Evolutionary conservation across 2,329 filamentous ascomycete species (phyloP), one percentile per base, ranked within the genome.

Genomic region (Exophiala lecanii-corni): DNA sequence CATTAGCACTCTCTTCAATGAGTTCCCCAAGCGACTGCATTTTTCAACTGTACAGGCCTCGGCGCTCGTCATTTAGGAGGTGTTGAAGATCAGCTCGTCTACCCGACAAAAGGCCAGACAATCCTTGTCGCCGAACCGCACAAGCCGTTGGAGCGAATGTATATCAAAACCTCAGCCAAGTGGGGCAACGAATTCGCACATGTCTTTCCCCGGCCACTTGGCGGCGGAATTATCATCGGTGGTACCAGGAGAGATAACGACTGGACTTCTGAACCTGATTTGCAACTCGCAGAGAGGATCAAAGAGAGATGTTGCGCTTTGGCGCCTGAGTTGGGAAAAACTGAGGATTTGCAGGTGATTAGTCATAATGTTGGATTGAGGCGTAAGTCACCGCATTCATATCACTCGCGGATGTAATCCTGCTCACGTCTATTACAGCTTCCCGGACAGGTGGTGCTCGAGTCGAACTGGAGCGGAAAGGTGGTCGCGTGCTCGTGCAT

Each of bases 41-140:
- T 95, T 2, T 69, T 97, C 55, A 96, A 97, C 62, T 86, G 87
- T 55, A 89, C 88, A 0, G 91, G 89, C 0, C 70, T 97, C 5
- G 75, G 82, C 5, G 81, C 88, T 0, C 74, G 75, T 32, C 81
- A 74, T 40, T 78, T 96, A 1, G 88, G 86, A 5, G 91, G 91
- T 23, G 89, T 96, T 0, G 72, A 78, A 64, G 91, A 97, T 59
- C 62, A 68, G 45, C 76, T 73, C 2, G 75, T 96, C 53, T 74
- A 80, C 39, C 89, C 91, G 0, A 81, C 78, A 2, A 79, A 91
- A 2, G 91, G 88, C 3, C 91, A 96, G 65, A 80, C 86, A 6
- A 84, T 94, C 0, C 63, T 95, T 0, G 37, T 52, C 9, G 40
- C 41, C 9, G 87, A 95, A 19, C 73, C 87, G 45, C 94, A 94